phyloP scores from a whole-genome alignment of 768 basidiomycete genomes.

The Xerocomus spinulosus region DNA sequence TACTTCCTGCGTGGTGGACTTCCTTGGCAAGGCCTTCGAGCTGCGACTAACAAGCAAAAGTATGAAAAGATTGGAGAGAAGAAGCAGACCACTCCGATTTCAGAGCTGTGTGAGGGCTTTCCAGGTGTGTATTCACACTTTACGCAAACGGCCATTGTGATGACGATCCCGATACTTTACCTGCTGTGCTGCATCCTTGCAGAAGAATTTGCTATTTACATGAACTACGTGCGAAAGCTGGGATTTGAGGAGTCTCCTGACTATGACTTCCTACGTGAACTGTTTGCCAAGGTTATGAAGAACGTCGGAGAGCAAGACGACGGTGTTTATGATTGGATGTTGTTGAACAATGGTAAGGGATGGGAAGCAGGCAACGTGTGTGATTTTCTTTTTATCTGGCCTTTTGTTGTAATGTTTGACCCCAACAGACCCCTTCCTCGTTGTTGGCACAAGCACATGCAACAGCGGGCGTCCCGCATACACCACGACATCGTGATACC shows the following conservation, averaged over 20 bases:
- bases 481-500: constrained; percentile 50
- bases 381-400: constrained; percentile 14
- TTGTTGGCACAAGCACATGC: constrained; percentile 50
- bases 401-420: constrained; percentile 2
- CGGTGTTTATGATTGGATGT: constrained; percentile 94
- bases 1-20: constrained; percentile 95
- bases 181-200: constrained; percentile 1
- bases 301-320: constrained; percentile 86
- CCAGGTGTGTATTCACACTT: constrained; percentile 43
- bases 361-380: constrained; percentile 88
- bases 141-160: neutral
- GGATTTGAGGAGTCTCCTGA: constrained; percentile 98
- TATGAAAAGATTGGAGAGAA: constrained; percentile 99
- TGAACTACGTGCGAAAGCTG: constrained; percentile 98
- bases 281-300: constrained; percentile 90
- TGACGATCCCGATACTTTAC: neutral
- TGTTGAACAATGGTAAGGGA: constrained; percentile 89
- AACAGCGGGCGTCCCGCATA: constrained; percentile 51
- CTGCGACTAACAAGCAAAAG: constrained; percentile 99
- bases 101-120: constrained; percentile 94
- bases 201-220: constrained; percentile 97
- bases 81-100: constrained; percentile 90
- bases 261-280: constrained; percentile 94
- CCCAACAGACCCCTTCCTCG: constrained; percentile 39
- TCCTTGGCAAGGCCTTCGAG: constrained; percentile 97